Conservation (phyloP, 2,329 filamentous ascomycete species). For the Purpureocillium takamizusanense region DNA sequence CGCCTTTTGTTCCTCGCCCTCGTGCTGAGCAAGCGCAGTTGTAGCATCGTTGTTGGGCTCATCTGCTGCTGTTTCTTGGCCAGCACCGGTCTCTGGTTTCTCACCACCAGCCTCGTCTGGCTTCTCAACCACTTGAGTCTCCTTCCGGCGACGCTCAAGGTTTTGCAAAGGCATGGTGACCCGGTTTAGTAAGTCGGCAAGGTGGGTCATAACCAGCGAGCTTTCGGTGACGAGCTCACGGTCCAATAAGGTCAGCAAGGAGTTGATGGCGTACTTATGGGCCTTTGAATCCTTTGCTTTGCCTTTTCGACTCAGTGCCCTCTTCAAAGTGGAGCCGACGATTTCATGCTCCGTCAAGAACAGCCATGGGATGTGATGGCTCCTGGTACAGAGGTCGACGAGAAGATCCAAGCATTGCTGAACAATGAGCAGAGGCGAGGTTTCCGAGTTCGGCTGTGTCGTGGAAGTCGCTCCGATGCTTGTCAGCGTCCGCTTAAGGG, state of each 20-base stretch:
- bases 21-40: conserved; percentile 16
- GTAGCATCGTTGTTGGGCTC: conserved; percentile 5
- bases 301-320: conserved; percentile 69
- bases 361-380: conserved; percentile 78
- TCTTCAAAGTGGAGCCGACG: conserved; percentile 66
- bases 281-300: conserved; percentile 80
- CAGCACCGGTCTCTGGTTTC: conserved; percentile 17
- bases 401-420: conserved; percentile 88
- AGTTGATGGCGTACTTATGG: conserved; percentile 85
- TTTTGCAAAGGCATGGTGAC: conserved; percentile 81
- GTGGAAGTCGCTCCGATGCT: conserved; percentile 36
- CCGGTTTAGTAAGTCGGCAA: conserved; percentile 78
- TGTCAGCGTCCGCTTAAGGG: conserved; percentile 66
- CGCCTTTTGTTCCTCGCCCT: conserved; percentile 11
- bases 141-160: conserved; percentile 74
- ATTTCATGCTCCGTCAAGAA: conserved; percentile 90
- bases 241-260: conserved; percentile 77
- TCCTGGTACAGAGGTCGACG: conserved; percentile 74
- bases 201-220: conserved; percentile 89
- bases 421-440: conserved; percentile 88
- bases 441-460: conserved; percentile 63
- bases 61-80: conserved; percentile 7
- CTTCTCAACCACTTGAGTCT: conserved; percentile 49
- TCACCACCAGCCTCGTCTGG: conserved; percentile 27
- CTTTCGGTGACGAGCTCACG: conserved; percentile 96